Conservation (phyloP, 805 yeast species). For the Saccharomycopsis olivae region DNA sequence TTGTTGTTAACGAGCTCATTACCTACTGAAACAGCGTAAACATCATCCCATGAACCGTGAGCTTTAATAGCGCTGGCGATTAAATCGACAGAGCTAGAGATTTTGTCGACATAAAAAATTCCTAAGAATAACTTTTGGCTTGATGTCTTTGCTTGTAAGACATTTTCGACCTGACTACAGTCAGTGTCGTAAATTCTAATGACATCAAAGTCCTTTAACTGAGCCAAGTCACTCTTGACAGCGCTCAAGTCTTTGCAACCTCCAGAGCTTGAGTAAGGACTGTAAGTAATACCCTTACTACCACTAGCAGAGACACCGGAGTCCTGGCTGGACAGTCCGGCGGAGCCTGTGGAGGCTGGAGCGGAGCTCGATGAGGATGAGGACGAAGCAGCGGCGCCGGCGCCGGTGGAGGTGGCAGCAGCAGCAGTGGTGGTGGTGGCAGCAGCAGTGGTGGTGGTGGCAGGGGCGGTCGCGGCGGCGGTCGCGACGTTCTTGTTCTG, state of each 20-base stretch:
- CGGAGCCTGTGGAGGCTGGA: background rate
- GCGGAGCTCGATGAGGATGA: constrained; percentile 49
- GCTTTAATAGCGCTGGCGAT: constrained; percentile 24
- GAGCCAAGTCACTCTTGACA: constrained; percentile 44
- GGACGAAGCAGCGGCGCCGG: constrained; percentile 59
- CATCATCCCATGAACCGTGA: constrained; percentile 40
- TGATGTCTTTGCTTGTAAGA: constrained; percentile 39
- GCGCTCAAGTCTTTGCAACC: constrained; percentile 49
- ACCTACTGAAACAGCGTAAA: constrained; percentile 52
- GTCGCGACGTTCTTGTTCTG: background rate
- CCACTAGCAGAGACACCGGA: constrained; percentile 11
- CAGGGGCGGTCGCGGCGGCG: constrained; percentile 23
- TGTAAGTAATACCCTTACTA: constrained; percentile 54
- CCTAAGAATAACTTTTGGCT: constrained; percentile 62
- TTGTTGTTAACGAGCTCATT: constrained; percentile 51
- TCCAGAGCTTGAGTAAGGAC: constrained; percentile 59
- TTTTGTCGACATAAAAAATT: constrained; percentile 34
- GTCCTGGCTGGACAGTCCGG: too few species aligned
- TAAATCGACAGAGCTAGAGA: constrained; percentile 36
- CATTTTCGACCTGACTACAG: constrained; percentile 57
- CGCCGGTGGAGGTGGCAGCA: constrained; percentile 62
- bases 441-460: constrained; percentile 28
- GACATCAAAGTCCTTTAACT: constrained; percentile 41
- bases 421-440: constrained; percentile 2
- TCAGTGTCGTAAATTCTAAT: constrained; percentile 73